Evolutionary conservation across 306 rosid genomes (phyloP).

Genomic region (Malus asiatica): DNA sequence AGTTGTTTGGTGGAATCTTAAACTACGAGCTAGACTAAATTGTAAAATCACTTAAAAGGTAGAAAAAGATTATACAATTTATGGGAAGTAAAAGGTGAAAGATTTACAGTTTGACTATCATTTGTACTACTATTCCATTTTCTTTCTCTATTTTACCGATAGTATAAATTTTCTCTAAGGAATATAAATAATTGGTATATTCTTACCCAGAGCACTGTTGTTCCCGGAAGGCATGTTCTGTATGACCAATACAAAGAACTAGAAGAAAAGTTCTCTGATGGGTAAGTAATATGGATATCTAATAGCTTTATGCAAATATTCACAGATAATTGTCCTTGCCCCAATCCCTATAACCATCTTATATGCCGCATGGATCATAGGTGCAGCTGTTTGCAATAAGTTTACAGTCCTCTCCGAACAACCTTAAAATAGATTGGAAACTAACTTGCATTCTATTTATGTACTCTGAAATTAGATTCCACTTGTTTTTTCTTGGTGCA

Average conservation of each 20-base stretch:
- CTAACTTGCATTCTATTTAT: neutral
- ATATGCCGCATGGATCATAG: neutral
- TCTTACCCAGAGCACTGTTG: slow-evolving; percentile 59
- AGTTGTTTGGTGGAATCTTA: neutral
- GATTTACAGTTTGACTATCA: neutral
- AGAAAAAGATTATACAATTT: neutral
- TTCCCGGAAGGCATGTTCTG: slow-evolving; percentile 82
- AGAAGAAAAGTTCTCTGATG: slow-evolving; percentile 69
- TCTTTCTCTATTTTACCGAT: neutral
- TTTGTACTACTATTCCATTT: neutral
- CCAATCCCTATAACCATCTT: neutral
- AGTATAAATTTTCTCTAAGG: neutral
- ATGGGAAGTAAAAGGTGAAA: neutral
- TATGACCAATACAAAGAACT: slow-evolving; percentile 55
- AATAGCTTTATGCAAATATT: neutral
- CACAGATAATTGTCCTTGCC: neutral
- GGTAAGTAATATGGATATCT: slow-evolving; percentile 38
- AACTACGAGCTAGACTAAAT: neutral
- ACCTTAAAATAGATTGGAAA: slow-evolving; percentile 1
- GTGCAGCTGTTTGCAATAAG: neutral
- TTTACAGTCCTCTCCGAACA: neutral
- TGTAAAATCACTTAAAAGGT: neutral
- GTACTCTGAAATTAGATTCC: slow-evolving; percentile 14
- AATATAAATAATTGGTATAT: neutral
- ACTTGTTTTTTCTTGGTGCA: slow-evolving; percentile 32